Conservation (phyloP, 495 filamentous ascomycete genomes). For the Trichocladium antarcticum region DNA sequence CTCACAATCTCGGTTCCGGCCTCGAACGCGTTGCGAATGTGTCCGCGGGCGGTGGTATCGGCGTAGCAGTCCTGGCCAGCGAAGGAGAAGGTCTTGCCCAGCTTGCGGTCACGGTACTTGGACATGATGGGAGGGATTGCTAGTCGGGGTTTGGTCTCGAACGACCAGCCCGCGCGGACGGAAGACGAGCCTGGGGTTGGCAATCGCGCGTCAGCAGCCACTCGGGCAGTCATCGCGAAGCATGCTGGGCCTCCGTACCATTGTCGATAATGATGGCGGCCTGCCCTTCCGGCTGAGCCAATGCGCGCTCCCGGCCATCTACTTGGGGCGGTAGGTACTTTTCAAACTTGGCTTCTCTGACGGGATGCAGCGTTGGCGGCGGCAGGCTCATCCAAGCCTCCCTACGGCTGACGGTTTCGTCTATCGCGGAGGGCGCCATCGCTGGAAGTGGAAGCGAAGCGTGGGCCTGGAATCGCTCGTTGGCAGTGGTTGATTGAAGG, state of each 20-base stretch:
- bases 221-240: background rate
- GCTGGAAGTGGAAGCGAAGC: background rate
- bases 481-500: background rate
- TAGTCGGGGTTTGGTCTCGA: conserved; percentile 68
- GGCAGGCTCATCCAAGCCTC: conserved; percentile 35
- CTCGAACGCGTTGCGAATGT: conserved; percentile 85
- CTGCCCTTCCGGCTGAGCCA: conserved; percentile 33
- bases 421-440: conserved; percentile 39
- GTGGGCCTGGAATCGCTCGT: background rate
- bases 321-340: conserved; percentile 55
- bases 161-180: conserved; percentile 90
- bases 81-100: conserved; percentile 79
- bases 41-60: conserved; percentile 83
- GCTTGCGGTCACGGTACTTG: conserved; percentile 85
- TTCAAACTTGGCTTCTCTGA: conserved; percentile 69
- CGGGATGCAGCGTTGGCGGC: conserved; percentile 36
- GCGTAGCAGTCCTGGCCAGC: conserved; percentile 84
- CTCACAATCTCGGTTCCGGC: conserved; percentile 78
- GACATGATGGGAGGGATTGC: conserved; percentile 80
- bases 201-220: conserved; percentile 4
- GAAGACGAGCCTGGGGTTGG: conserved; percentile 59
- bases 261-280: conserved; percentile 94
- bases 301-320: conserved; percentile 55
- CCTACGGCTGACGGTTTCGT: conserved; percentile 24
- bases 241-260: conserved; percentile 44